These are phyloP conservation scores for Ogataea populi-albae DNA, from an alignment of 805 yeast species.

Conservation along the genomic window DNA sequence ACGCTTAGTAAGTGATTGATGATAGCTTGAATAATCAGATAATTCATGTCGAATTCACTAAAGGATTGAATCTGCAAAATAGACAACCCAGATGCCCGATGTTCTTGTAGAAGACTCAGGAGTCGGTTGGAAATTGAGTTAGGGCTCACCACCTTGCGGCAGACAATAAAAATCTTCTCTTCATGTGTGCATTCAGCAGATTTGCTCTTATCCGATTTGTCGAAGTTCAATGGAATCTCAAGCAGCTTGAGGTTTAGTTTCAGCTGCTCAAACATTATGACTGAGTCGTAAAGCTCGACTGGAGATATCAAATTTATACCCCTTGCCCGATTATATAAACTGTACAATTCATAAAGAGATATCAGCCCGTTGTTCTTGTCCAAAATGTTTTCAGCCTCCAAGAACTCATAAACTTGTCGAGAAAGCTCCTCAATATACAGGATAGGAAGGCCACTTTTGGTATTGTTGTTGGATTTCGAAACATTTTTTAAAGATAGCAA, in stretches of 20 bases:
- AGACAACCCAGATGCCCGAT: slow-evolving; percentile 24
- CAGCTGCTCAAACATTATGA: slow-evolving; percentile 52
- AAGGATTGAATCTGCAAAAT: slow-evolving; percentile 28
- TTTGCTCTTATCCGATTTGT: slow-evolving; percentile 27
- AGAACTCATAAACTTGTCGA: slow-evolving; percentile 74
- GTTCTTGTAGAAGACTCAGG: slow-evolving; percentile 12
- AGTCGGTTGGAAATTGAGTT: slow-evolving; percentile 25
- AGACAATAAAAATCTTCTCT: slow-evolving; percentile 22
- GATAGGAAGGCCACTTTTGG: slow-evolving; percentile 17
- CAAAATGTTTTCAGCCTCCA: slow-evolving; percentile 42
- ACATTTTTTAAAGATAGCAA: slow-evolving; percentile 19
- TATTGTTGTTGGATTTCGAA: slow-evolving; percentile 3
- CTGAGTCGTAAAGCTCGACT: slow-evolving; percentile 59
- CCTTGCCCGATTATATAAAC: slow-evolving; percentile 61
- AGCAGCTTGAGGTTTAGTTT: slow-evolving; percentile 26
- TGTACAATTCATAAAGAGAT: slow-evolving; percentile 60
- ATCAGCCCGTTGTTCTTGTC: slow-evolving; percentile 56
- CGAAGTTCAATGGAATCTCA: slow-evolving; percentile 50
- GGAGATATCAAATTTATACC: slow-evolving; percentile 71
- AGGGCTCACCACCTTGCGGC: slow-evolving; percentile 22
- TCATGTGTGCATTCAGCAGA: slow-evolving; percentile 26
- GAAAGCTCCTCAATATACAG: slow-evolving; percentile 60
- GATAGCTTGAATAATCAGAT: slow-evolving; percentile 28
- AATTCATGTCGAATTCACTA: slow-evolving; percentile 27
- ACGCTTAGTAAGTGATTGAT: slow-evolving; percentile 21